A percentile compares a stretch with the other conserved stretches of the same genome.
Conservation (phyloP, 768 basidiomycete species). For the Tephrocybe sp. region DNA sequence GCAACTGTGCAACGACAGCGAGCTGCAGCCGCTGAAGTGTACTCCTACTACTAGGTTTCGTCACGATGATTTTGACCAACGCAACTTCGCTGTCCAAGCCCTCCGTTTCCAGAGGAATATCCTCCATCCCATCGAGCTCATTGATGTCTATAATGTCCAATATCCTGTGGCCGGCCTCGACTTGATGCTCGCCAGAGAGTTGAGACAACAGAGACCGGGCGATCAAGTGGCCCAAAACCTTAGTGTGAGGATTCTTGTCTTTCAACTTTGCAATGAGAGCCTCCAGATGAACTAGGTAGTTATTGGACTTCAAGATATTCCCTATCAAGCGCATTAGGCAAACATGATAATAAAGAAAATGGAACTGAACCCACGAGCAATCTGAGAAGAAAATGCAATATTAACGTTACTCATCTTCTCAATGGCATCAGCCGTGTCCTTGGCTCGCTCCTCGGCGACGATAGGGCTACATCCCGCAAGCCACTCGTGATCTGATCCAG, state of each 20-base stretch:
- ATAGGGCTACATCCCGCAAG: constrained; percentile 54
- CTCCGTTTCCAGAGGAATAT: constrained; percentile 29
- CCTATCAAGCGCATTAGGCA: constrained; percentile 37
- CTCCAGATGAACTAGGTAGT: constrained; percentile 41
- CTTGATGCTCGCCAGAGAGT: constrained; percentile 56
- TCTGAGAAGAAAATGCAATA: constrained; percentile 50
- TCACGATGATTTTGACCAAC: constrained; percentile 48
- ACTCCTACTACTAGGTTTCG: constrained; percentile 60
- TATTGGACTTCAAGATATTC: constrained; percentile 59
- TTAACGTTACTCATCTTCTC: constrained; percentile 56
- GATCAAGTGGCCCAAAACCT: constrained; percentile 61
- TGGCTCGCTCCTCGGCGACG: constrained; percentile 34
- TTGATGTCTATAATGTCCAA: constrained; percentile 47
- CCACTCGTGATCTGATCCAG: constrained; percentile 38
- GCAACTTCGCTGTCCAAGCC: constrained; percentile 36
- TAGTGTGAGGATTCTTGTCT: constrained; percentile 48
- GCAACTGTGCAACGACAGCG: constrained; percentile 51
- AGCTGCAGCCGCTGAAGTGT: constrained; percentile 60
- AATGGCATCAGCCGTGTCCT: constrained; percentile 28
- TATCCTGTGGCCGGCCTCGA: constrained; percentile 51
- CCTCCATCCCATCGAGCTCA: constrained; percentile 46
- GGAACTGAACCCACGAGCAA: constrained; percentile 55
- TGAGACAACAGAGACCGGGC: constrained; percentile 59
- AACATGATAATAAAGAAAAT: constrained; percentile 11
- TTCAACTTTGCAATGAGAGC: constrained; percentile 53